phyloP scores from a whole-genome alignment of 2,329 filamentous ascomycete genomes.

The Fusarium vanettenii region DNA sequence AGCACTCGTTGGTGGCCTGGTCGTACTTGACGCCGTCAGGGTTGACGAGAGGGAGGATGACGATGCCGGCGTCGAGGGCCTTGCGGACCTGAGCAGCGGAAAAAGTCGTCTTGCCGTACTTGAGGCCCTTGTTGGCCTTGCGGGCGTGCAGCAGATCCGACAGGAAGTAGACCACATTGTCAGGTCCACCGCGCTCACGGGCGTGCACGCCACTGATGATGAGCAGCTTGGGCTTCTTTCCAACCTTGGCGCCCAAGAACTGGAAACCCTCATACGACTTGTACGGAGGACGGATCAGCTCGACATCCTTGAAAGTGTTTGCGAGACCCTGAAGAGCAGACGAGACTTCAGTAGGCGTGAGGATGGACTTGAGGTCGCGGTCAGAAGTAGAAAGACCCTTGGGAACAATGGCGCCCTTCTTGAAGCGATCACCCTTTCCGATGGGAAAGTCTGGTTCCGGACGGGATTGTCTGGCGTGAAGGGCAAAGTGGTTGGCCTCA shows the following conservation, averaged over 20 bases:
- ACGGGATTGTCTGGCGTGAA: conserved; percentile 28
- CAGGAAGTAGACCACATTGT: conserved; percentile 68
- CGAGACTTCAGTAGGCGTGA: conserved; percentile 58
- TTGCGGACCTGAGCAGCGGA: conserved; percentile 62
- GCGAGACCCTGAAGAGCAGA: conserved; percentile 58
- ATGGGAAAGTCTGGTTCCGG: conserved; percentile 48
- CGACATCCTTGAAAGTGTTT: conserved; percentile 50
- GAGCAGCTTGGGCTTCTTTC: conserved; percentile 60
- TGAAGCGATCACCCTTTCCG: conserved; percentile 57
- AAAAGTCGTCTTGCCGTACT: conserved; percentile 64
- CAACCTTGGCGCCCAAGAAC: conserved; percentile 56
- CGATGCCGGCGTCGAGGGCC: conserved; percentile 64
- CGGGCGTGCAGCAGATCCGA: conserved; percentile 66
- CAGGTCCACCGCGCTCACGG: conserved; percentile 67
- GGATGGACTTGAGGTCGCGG: conserved; percentile 54
- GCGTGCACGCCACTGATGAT: conserved; percentile 67
- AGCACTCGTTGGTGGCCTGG: conserved; percentile 61
- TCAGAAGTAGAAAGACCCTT: conserved; percentile 49
- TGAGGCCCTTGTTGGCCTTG: conserved; percentile 59
- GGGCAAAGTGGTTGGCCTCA: conserved; percentile 5
- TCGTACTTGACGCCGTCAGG: conserved; percentile 66
- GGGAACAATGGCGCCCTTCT: conserved; percentile 51
- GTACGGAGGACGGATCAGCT: conserved; percentile 55
- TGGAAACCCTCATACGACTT: conserved; percentile 56
- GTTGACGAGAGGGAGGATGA: conserved; percentile 64